Evolutionary conservation across 2,329 filamentous ascomycete genomes (phyloP).

Genomic region (Leptosphaerulina australis): DNA sequence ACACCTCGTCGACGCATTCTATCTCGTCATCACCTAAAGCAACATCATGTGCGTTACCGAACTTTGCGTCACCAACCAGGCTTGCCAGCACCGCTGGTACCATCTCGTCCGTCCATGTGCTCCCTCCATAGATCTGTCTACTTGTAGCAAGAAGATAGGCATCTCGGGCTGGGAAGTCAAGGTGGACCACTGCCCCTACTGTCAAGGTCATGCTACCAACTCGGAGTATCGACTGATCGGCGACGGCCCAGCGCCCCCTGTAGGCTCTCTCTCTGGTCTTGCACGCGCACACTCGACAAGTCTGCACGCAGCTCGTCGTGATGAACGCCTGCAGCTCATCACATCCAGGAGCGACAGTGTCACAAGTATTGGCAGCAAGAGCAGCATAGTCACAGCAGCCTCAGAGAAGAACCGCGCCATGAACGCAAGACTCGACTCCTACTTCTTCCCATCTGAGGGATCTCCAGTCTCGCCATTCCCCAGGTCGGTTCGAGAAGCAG

Average conservation of each 20-base stretch:
- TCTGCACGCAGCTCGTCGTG: constrained; percentile 45
- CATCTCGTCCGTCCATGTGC: constrained; percentile 54
- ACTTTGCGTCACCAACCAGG: constrained; percentile 55
- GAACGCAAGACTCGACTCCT: constrained; percentile 49
- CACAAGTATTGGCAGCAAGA: constrained; percentile 43
- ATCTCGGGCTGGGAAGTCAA: constrained; percentile 59
- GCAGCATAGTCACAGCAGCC: constrained; percentile 42
- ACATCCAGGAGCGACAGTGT: constrained; percentile 45
- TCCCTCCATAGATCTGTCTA: constrained; percentile 53
- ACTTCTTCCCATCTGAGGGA: constrained; percentile 42
- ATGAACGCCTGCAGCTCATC: constrained; percentile 47
- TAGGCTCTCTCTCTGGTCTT: constrained; percentile 49
- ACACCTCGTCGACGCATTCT: constrained; percentile 25
- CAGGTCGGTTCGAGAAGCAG: constrained; percentile 34
- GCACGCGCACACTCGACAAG: constrained; percentile 50
- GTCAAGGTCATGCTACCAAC: constrained; percentile 48
- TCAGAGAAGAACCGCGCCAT: constrained; percentile 50
- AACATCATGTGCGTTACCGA: constrained; percentile 57
- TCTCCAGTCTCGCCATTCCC: constrained; percentile 35
- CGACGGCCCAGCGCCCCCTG: constrained; percentile 45
- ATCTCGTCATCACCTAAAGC: constrained; percentile 35
- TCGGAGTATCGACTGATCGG: constrained; percentile 56
- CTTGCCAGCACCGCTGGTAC: constrained; percentile 59
- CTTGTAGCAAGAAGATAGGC: constrained; percentile 53
- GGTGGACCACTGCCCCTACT: constrained; percentile 56